Evolutionary conservation across 2,329 filamentous ascomycete species (phyloP), one percentile per base, ranked within the genome.

Genomic region (Ceratocystis lukuohia): DNA sequence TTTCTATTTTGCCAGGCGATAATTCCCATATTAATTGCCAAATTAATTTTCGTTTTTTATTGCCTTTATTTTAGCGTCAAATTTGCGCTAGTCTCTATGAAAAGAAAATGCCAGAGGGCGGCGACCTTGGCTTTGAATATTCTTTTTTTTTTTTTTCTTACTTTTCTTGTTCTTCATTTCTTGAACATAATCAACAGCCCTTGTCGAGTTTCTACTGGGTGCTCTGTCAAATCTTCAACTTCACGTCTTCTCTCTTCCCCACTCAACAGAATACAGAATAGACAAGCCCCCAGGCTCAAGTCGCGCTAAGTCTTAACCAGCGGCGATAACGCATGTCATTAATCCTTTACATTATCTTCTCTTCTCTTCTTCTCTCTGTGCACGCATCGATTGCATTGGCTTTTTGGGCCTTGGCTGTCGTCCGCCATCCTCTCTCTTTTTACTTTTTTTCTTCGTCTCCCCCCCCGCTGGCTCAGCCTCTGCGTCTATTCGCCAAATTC

Each of bases 301-400:
- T 12, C 37, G 12, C 33, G 33, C 41, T 22, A 62, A 62, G 41
- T 62, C 59, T 12, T 44, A 10, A 28, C 61, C 25, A 45, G 30
- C 37, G 61, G 33, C 44, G 44, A 64, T 56, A 64, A 48, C 62
- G 20, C 62, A 50, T 50, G 37, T 22, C 62, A 25, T 56, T 44
- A 64, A 64, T 64, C 25, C 62, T 64, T 64, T 46, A 15, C 45
- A 17, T 64, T 41, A 33, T 37, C 41, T 63, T 46, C 61, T 44
- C 41, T 44, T n/a, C 17, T 46, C 25, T 50, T 44, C 41, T 44
- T n/a, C 17, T 46, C 25, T 50, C 44, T 37, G 17, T 61, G 17
- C 57, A 37, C 57, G 57, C 64, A 59, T 46, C 45, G 25, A 41
- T 41, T 41, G 37, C 37, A 41, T 41, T 15, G 37, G 12, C 10